Conservation (phyloP, 2,329 filamentous ascomycete species). For the Paecilomyces niveus region DNA sequence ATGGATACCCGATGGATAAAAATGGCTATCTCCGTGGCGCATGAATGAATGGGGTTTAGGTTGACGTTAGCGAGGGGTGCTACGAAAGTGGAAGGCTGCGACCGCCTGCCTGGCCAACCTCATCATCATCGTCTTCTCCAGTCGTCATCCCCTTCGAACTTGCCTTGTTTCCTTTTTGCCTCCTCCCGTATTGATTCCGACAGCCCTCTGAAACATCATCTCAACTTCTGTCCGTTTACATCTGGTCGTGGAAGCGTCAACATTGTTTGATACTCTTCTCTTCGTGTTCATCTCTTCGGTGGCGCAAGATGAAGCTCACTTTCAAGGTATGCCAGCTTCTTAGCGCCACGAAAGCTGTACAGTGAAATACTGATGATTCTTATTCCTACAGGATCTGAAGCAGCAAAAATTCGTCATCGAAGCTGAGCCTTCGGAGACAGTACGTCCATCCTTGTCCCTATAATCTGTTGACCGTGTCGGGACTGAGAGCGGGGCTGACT, state of each 20-base stretch:
- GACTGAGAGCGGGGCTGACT: conserved; percentile 28
- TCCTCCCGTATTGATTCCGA: neutral
- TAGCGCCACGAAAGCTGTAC: conserved; percentile 14
- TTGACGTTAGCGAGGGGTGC: conserved; percentile 5
- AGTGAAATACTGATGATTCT: conserved; percentile 13
- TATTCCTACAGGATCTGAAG: conserved; percentile 71
- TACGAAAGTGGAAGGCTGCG: conserved; percentile 3
- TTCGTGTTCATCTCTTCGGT: conserved; percentile 16
- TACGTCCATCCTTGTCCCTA: conserved; percentile 42
- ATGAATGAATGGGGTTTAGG: conserved; percentile 4
- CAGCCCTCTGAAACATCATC: neutral
- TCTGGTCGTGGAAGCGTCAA: neutral
- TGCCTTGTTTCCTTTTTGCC: neutral
- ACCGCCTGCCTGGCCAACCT: conserved; percentile 1
- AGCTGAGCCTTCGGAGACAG: conserved; percentile 84
- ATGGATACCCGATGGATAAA: neutral
- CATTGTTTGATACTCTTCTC: conserved; percentile 8
- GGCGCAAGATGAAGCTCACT: conserved; percentile 59
- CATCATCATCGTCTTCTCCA: conserved; percentile 5
- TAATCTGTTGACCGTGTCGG: conserved; percentile 5
- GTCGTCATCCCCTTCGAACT: neutral
- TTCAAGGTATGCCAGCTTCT: conserved; percentile 52
- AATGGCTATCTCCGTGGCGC: neutral
- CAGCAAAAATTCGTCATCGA: conserved; percentile 98
- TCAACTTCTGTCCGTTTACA: neutral